phyloP scores from a whole-genome alignment of 306 rosid species.

The Ochetophila trinervis region DNA sequence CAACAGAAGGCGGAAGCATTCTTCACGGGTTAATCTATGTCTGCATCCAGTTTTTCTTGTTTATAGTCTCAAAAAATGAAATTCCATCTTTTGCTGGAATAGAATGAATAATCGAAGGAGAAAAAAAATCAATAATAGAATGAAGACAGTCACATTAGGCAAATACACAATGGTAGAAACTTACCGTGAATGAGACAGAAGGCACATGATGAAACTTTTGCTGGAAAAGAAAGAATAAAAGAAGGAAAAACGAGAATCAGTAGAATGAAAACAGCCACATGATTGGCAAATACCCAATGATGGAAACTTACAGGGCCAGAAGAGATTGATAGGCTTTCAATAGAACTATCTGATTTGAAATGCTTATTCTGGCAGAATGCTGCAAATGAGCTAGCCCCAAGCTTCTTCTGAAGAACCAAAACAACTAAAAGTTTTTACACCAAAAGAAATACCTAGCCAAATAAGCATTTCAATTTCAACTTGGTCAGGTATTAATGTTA shows the following conservation, averaged over 20 bases:
- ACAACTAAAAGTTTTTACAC: conserved; percentile 3
- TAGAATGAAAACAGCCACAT: background rate
- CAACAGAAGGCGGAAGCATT: background rate
- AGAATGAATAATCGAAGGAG: no score
- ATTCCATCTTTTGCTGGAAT: background rate
- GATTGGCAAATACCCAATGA: background rate
- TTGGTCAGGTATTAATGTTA: background rate
- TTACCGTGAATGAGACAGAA: no score
- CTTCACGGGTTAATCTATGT: background rate
- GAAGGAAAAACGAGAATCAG: no score
- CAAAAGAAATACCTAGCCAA: conserved; percentile 6
- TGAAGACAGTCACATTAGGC: no score
- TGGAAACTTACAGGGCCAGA: conserved; percentile 45
- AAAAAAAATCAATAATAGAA: no score
- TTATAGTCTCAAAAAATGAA: background rate
- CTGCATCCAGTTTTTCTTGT: background rate
- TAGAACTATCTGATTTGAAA: conserved; percentile 12
- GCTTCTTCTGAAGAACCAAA: conserved; percentile 24
- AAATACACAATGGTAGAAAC: no score
- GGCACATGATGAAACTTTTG: no score
- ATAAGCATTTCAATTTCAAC: background rate
- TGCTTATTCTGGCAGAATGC: conserved; percentile 24
- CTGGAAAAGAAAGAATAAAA: no score
- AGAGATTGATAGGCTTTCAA: conserved; percentile 21
- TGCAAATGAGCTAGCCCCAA: conserved; percentile 24